Evolutionary conservation across 2,329 filamentous ascomycete species (phyloP), one percentile per base, ranked within the genome.

Genomic region (Aspergillus persii): DNA sequence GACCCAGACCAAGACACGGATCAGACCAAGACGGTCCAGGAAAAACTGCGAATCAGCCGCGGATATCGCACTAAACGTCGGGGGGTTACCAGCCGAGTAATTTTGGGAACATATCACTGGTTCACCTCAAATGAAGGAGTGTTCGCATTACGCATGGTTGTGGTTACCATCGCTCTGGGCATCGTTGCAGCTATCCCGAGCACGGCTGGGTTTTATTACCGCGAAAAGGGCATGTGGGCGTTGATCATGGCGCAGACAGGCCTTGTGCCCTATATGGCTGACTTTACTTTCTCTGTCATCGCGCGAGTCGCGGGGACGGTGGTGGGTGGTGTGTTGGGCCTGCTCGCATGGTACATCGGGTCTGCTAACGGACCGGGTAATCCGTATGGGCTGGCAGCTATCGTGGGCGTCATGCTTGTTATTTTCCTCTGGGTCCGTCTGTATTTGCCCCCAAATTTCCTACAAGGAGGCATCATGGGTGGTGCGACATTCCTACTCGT

Each of bases 291-390:
- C 52, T 80, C 79, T 0, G 62, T 83, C 4, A 50, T 81, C 0
- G 69, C 74, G 0, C 74, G 82, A 31, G 65, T 69, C 0, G 54
- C 76, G 0, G 82, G 79, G 7, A 83, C 81, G 0, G 59, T 83
- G 0, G 59, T 79, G 11, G 82, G 82, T 0, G 82, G 82, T n/a
- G 64, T 79, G 0, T 56, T 82, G 4, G 82, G 79, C 0, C 69
- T 83, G 63, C 67, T 79, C 0, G 76, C 76, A 1, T 84, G 82
- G 82, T 84, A 84, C 47, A 79, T 82, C 18, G 81, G 81, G 0
- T 80, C 81, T 1, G 82, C 80, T 0, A 67, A 67, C 26, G 82
- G 82, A 0, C 58, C 66, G 0, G 82, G 82, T 0, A 84, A 83
- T 59, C 75, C 81, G 0, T 84, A 82, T 27, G 81, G 82, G 0